Evolutionary conservation across 2,329 filamentous ascomycete genomes (phyloP), one percentile per base, ranked within the genome.

Genomic region (Talaromyces amestolkiae): DNA sequence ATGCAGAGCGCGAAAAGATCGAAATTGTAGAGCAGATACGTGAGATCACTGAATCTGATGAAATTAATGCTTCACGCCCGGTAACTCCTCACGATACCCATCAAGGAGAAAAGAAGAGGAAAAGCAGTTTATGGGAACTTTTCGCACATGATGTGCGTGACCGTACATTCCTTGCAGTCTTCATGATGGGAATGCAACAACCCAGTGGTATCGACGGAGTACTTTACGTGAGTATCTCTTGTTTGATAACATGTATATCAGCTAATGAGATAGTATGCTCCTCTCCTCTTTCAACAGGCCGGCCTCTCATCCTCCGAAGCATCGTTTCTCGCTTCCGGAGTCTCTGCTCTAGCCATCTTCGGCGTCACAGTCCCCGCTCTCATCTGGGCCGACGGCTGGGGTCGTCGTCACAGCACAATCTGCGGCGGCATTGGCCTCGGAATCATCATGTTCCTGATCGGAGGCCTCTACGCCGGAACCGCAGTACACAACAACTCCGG

Each of bases 161-260:
- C 4, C 78, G 81, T 2, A 86, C 84, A 0, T 72, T 80, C 0
- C 74, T 88, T 19, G 86, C 82, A 0, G 77, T 86, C 0, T 88
- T 88, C 67, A 73, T 87, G 61, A 82, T 89, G 72, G 82, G 79
- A 1, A 86, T 87, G 80, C 81, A 86, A 37, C 87, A 89, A 69
- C 75, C 89, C 0, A 84, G 80, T 33, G 86, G 87, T 0, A 89
- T 89, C 59, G 87, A 89, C 68, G 87, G 84, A 0, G 82, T 89
- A 5, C 78, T 87, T 72, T 65, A 65, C 35, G 64, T 62, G 24
- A 62, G 64, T 49, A 15, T 9, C 9, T 3, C 81, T 77, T 47
- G 9, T 27, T 51, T 45, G 5, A 15, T 5, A 8, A 39, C 13
- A 9, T 31, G 22, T 31, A 24, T 37, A 9, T n/a, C 19, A 37